phyloP scores from a whole-genome alignment of 257 asterid species.

The Solanum rostratum region DNA sequence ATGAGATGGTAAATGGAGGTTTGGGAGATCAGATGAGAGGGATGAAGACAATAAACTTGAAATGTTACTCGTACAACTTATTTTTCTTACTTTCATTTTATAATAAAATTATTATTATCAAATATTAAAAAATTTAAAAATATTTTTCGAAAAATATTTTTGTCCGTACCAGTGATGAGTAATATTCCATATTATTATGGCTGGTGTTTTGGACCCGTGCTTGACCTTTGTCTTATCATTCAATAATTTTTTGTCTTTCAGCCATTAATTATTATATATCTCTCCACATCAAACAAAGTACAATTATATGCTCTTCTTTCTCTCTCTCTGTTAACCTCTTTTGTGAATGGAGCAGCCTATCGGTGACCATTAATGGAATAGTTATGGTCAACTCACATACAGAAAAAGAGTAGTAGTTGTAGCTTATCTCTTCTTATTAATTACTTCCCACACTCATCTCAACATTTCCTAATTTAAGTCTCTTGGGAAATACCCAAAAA shows the following conservation, averaged over 20 bases:
- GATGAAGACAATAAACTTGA: too few relatives aligned
- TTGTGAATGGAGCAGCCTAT: conserved; percentile 33
- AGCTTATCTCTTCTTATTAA: not conserved
- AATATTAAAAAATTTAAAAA: too few relatives aligned
- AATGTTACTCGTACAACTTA: too few relatives aligned
- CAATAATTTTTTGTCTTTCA: conserved; percentile 1
- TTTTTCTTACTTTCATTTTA: too few relatives aligned
- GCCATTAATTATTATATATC: not conserved
- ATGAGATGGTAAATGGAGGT: too few relatives aligned
- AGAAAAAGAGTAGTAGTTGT: not conserved
- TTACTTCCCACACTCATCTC: not conserved
- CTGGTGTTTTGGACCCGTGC: not conserved
- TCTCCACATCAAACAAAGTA: not conserved
- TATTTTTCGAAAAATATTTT: too few relatives aligned
- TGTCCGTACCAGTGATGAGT: too few relatives aligned
- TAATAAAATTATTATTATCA: too few relatives aligned
- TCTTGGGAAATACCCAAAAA: not conserved
- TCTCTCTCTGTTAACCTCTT: conserved; percentile 20
- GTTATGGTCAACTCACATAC: conserved; percentile 4
- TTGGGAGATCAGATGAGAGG: too few relatives aligned
- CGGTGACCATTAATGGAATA: conserved; percentile 46
- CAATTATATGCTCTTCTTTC: not conserved
- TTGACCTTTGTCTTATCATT: conserved; percentile 21
- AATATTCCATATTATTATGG: not conserved
- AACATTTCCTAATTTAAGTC: not conserved